phyloP scores from a whole-genome alignment of 2,329 filamentous ascomycete genomes.

The Tympanopsis confertula region DNA sequence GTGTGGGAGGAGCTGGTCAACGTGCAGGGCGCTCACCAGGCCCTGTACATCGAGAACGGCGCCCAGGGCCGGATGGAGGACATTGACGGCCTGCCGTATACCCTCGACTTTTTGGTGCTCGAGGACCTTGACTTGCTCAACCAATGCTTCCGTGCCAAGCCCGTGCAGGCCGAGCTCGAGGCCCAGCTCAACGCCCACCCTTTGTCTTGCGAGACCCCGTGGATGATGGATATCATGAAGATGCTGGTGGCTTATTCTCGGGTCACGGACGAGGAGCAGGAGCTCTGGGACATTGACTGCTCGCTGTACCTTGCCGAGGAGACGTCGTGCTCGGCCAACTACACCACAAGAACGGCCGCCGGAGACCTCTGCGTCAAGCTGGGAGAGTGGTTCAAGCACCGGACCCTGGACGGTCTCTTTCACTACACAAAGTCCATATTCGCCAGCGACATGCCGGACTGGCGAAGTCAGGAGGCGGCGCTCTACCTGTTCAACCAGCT shows the following conservation, averaged over 20 bases:
- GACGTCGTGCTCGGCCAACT: constrained; percentile 87
- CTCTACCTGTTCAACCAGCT: constrained; percentile 79
- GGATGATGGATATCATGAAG: constrained; percentile 81
- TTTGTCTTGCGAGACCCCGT: constrained; percentile 54
- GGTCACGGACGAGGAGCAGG: constrained; percentile 85
- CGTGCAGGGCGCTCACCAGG: constrained; percentile 62
- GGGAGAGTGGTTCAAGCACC: constrained; percentile 73
- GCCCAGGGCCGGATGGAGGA: constrained; percentile 83
- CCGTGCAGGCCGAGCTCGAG: constrained; percentile 81
- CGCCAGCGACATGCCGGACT: constrained; percentile 34
- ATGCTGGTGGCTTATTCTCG: constrained; percentile 76
- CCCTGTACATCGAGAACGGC: constrained; percentile 76
- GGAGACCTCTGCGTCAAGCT: constrained; percentile 87
- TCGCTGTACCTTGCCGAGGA: constrained; percentile 93
- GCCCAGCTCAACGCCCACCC: constrained; percentile 56
- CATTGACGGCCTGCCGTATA: constrained; percentile 83
- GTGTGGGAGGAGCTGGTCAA: constrained; percentile 79
- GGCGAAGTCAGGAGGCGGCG: constrained; percentile 64
- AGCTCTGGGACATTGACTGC: constrained; percentile 90
- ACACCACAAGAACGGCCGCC: constrained; percentile 84
- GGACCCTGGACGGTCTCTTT: constrained; percentile 68
- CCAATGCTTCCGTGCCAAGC: constrained; percentile 74
- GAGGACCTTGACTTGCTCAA: constrained; percentile 95
- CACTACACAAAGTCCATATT: constrained; percentile 68
- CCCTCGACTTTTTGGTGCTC: constrained; percentile 81